Evolutionary conservation across 1,139 yeast species (phyloP).

Genomic region (Pichia sp.): DNA sequence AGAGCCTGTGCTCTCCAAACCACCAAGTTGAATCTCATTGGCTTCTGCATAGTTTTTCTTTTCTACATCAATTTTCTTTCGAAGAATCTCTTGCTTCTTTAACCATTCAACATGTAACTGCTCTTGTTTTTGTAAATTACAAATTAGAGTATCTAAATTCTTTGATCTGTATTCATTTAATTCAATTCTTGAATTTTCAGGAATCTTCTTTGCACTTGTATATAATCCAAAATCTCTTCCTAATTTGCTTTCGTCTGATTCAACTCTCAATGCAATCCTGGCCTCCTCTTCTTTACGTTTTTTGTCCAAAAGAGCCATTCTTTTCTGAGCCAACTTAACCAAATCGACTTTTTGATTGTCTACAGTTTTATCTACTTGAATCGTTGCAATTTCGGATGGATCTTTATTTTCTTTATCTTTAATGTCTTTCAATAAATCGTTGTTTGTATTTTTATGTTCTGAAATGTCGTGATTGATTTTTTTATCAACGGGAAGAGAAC

Average conservation of each 20-base stretch:
- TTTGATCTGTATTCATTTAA: slow-evolving; percentile 31
- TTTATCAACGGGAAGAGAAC: slow-evolving; percentile 4
- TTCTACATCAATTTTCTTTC: slow-evolving; percentile 24
- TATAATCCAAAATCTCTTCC: slow-evolving; percentile 45
- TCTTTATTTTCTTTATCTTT: slow-evolving; percentile 18
- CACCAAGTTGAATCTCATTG: slow-evolving; percentile 24
- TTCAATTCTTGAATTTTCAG: slow-evolving; percentile 20
- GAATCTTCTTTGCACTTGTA: slow-evolving; percentile 29
- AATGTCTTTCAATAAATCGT: not conserved
- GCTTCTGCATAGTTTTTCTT: slow-evolving; percentile 16
- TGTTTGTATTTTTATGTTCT: slow-evolving; percentile 18
- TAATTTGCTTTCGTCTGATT: slow-evolving; percentile 28
- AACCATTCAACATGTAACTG: slow-evolving; percentile 25
- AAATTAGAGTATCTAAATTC: slow-evolving; percentile 35
- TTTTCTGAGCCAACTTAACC: slow-evolving; percentile 45
- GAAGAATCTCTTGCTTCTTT: slow-evolving; percentile 28
- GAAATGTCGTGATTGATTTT: slow-evolving; percentile 8
- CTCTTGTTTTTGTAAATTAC: slow-evolving; percentile 36
- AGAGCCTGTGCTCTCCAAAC: slow-evolving; percentile 10
- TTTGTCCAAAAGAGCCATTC: slow-evolving; percentile 34
- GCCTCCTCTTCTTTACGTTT: slow-evolving; percentile 29
- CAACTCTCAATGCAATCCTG: slow-evolving; percentile 20
- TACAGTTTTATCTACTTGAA: not conserved
- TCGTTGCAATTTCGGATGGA: slow-evolving; percentile 10
- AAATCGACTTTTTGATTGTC: slow-evolving; percentile 38